A percentile compares a stretch with the other conserved stretches of the same genome.
Conservation (phyloP, 176 grass and related monocot species). For the Panicum miliaceum region DNA sequence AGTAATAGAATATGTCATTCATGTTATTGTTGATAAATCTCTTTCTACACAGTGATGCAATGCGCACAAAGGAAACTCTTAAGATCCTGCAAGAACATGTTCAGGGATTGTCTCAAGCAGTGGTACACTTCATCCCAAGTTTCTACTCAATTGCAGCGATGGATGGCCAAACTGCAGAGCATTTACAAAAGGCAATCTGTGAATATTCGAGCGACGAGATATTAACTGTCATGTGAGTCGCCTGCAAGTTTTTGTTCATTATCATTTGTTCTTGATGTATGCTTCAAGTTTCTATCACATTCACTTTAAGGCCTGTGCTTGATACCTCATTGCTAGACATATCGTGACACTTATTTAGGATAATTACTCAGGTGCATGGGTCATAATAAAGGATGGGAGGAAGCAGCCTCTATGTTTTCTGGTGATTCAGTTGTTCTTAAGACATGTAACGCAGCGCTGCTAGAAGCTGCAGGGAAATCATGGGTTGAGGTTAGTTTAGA, state of each 20-base stretch:
- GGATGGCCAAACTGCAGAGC: constrained; percentile 92
- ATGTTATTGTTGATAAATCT: constrained; percentile 18
- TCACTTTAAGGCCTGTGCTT: background rate
- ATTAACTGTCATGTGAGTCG: constrained; percentile 84
- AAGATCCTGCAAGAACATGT: constrained; percentile 76
- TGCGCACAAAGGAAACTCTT: constrained; percentile 92
- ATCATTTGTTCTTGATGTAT: background rate
- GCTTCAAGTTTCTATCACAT: background rate
- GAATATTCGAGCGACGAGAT: constrained; percentile 81
- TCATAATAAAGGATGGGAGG: constrained; percentile 98
- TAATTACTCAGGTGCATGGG: constrained; percentile 87
- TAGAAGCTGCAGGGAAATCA: constrained; percentile 87
- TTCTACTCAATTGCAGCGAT: constrained; percentile 96
- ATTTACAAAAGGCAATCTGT: constrained; percentile 85
- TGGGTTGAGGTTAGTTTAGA: constrained; percentile 76
- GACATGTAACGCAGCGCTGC: constrained; percentile 89
- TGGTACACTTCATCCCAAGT: constrained; percentile 85
- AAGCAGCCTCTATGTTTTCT: constrained; percentile 95
- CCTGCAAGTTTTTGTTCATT: background rate
- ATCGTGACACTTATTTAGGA: constrained; percentile 35
- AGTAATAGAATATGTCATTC: constrained; percentile 12
- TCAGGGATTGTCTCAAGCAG: constrained; percentile 65
- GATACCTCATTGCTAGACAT: constrained; percentile 16
- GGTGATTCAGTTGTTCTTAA: constrained; percentile 71
- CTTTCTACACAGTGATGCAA: constrained; percentile 69